Conservation (phyloP, 148 eudicot genomes). For the Persicaria maculosa region DNA sequence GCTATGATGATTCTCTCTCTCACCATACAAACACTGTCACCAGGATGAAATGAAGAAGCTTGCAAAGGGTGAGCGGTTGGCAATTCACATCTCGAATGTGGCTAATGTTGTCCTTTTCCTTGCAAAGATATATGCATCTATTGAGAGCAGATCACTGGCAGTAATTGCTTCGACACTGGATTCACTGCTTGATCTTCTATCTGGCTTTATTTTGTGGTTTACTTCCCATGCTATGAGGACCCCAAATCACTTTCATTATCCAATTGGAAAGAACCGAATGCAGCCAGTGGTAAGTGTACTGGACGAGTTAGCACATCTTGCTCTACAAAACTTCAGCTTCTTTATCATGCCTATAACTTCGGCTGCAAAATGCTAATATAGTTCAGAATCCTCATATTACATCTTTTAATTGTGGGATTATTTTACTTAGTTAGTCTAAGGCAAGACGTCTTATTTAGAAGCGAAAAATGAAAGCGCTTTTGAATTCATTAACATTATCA, state of each 20-base stretch:
- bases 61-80: slow-evolving; percentile 38
- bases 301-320: background rate
- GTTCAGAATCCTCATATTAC: background rate
- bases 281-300: slow-evolving; percentile 47
- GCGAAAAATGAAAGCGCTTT: background rate
- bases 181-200: slow-evolving; percentile 47
- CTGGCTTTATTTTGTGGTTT: slow-evolving; percentile 55
- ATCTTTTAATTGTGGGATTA: background rate
- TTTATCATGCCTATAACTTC: background rate
- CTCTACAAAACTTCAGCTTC: background rate
- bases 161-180: slow-evolving; percentile 58
- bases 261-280: slow-evolving; percentile 53
- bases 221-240: slow-evolving; percentile 46
- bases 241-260: slow-evolving; percentile 40
- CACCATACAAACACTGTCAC: background rate
- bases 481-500: background rate
- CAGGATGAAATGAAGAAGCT: slow-evolving; percentile 38
- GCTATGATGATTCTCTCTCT: background rate
- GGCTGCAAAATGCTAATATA: background rate
- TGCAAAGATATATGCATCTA: slow-evolving; percentile 44
- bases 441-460: background rate
- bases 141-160: slow-evolving; percentile 47
- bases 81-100: slow-evolving; percentile 33
- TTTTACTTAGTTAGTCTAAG: background rate
- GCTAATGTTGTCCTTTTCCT: slow-evolving; percentile 39